A percentile compares a stretch with the other conserved stretches of the same genome.
Evolutionary conservation across 768 basidiomycete species (phyloP).

Genomic region (Paxillus involutus): DNA sequence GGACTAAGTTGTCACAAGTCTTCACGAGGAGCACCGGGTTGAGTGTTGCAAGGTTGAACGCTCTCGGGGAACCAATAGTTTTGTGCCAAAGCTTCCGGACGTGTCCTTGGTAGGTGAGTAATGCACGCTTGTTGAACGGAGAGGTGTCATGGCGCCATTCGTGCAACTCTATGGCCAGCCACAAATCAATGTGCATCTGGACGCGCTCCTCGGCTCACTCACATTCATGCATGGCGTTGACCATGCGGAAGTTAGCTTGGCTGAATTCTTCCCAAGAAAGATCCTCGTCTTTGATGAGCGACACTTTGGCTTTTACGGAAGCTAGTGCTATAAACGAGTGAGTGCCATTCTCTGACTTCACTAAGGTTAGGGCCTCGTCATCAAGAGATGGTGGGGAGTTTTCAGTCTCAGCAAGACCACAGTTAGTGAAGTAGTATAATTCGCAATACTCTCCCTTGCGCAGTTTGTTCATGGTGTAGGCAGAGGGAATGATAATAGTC

Average conservation of each 20-base stretch:
- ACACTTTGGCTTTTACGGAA: background rate
- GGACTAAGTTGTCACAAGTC: no score
- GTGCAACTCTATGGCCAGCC: no score
- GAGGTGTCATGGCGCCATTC: no score
- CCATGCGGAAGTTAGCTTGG: background rate
- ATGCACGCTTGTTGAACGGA: no score
- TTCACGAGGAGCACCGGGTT: no score
- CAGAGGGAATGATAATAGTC: background rate
- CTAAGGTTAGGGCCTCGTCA: background rate
- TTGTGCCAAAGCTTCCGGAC: no score
- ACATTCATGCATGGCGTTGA: background rate
- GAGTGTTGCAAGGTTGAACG: no score
- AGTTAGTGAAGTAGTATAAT: conserved; percentile 1
- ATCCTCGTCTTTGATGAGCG: background rate
- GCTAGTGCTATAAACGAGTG: background rate
- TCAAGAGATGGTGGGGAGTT: background rate
- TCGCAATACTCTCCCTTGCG: background rate
- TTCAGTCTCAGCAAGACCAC: background rate
- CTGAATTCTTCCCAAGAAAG: background rate
- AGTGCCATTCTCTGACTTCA: background rate
- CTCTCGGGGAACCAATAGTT: no score
- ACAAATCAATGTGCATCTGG: no score
- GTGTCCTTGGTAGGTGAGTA: no score
- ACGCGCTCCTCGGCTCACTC: background rate
- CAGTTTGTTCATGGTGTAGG: background rate